Evolutionary conservation across 1,284 basidiomycete species (phyloP), one percentile per base, ranked within the genome.

Genomic region (Moniliophthora roreri): DNA sequence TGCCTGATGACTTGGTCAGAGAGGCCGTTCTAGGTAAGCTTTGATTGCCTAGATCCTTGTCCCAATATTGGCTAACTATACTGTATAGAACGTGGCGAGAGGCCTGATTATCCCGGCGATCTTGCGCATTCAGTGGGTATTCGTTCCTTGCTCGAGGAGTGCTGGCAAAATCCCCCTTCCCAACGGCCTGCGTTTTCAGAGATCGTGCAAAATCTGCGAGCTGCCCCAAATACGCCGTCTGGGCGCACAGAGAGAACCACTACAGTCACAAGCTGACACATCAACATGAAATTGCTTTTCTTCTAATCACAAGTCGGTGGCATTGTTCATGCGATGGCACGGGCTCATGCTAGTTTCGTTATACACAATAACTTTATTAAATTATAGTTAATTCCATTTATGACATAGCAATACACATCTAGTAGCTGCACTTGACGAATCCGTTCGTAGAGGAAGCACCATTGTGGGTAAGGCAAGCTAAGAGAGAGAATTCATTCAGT

Each of bases 381-480:
- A n/a, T n/a, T n/a, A n/a, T n/a, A n/a, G n/a, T n/a, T n/a, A n/a
- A n/a, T n/a, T n/a, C n/a, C n/a, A n/a, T n/a, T n/a, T n/a, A n/a
- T n/a, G n/a, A n/a, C n/a, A n/a, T n/a, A n/a, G n/a, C n/a, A n/a
- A n/a, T n/a, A n/a, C n/a, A n/a, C n/a, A n/a, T n/a, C n/a, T 32
- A 32, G 28, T 6, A 32, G 11, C 11, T 55, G 55, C 73, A 73
- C 50, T 69, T 63, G 4, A 71, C 58, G 57, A 74, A 71, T 40
- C 67, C 62, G 36, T 72, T 60, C 1, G 62, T 65, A 18, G 50
- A 52, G 6, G 65, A 60, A 2, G 71, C 68, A n/a, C 71, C 69
- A 13, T 63, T 68, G 57, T 73, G 72, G 24, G 69, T 73, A 44
- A 73, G 51, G 58, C 28, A 70, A 74, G 13, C 65, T 71, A 72